Conservation (phyloP, 768 basidiomycete species). For the Hypsizygus marmoreus region DNA sequence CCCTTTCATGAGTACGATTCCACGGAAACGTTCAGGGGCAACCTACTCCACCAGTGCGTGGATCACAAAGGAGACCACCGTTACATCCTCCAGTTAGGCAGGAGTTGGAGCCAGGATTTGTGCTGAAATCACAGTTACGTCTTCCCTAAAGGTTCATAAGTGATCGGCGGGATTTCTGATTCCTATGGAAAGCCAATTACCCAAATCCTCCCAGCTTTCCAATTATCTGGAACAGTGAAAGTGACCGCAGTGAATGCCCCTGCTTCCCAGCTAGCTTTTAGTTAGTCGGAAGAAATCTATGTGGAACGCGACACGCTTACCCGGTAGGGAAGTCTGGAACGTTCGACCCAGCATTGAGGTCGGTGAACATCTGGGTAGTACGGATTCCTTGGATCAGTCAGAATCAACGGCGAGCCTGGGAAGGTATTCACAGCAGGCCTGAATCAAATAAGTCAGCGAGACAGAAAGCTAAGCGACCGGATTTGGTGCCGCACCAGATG, state of each 20-base stretch:
- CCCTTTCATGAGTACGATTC: neutral
- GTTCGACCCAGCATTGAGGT: conserved; percentile 38
- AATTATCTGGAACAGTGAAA: conserved; percentile 52
- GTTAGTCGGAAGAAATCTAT: neutral
- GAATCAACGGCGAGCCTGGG: too few species aligned
- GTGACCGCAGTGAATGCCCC: conserved; percentile 28
- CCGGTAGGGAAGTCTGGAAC: conserved; percentile 35
- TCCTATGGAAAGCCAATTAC: conserved; percentile 20
- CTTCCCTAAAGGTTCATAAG: conserved; percentile 64
- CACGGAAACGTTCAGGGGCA: neutral
- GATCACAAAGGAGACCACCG: conserved; percentile 60
- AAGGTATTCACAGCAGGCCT: conserved; percentile 56
- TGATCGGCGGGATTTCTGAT: neutral
- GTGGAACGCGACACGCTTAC: too few species aligned
- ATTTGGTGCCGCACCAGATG: conserved; percentile 48
- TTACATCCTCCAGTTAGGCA: conserved; percentile 68
- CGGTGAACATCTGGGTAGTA: conserved; percentile 43
- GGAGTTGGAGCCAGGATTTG: conserved; percentile 50
- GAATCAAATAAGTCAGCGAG: neutral
- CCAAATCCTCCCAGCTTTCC: conserved; percentile 45
- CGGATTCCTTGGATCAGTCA: too few species aligned
- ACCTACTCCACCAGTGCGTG: conserved; percentile 46
- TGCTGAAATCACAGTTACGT: conserved; percentile 59
- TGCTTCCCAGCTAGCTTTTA: conserved; percentile 28
- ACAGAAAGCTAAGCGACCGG: neutral